These are phyloP conservation scores for Darksidea phi DNA, from an alignment of 495 filamentous ascomycete genomes.

Conservation along the genomic window DNA sequence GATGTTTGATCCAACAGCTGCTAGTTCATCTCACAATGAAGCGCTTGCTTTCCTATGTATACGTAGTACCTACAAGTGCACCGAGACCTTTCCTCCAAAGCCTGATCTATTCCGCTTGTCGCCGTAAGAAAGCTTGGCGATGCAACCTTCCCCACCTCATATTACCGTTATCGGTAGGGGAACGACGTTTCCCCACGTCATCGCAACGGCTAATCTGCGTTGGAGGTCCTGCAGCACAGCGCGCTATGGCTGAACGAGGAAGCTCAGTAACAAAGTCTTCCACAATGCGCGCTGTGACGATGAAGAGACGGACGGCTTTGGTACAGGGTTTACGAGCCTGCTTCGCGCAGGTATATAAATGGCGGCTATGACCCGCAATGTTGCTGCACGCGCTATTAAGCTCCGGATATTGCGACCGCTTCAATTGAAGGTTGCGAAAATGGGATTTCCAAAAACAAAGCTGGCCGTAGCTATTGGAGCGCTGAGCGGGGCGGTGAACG, in stretches of 20 bases:
- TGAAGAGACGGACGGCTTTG: neutral
- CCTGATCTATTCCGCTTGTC: no score
- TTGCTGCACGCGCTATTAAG: neutral
- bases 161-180: neutral
- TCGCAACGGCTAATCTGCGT: neutral
- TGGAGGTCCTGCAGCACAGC: constrained; percentile 10
- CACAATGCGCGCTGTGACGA: neutral
- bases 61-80: no score
- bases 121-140: neutral
- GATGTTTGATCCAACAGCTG: no score
- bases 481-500: constrained; percentile 25
- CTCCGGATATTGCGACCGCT: neutral
- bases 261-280: constrained; percentile 3
- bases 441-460: neutral
- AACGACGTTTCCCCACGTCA: neutral
- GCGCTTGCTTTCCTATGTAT: no score
- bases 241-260: constrained; percentile 21
- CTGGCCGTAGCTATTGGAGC: constrained; percentile 17
- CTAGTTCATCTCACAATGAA: no score
- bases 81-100: no score
- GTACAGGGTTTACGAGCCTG: neutral
- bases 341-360: neutral
- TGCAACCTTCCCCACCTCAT: neutral
- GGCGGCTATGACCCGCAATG: neutral
- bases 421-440: neutral